Evolutionary conservation across 768 basidiomycete species (phyloP).

Genomic region (Boletus vermiculosoides): DNA sequence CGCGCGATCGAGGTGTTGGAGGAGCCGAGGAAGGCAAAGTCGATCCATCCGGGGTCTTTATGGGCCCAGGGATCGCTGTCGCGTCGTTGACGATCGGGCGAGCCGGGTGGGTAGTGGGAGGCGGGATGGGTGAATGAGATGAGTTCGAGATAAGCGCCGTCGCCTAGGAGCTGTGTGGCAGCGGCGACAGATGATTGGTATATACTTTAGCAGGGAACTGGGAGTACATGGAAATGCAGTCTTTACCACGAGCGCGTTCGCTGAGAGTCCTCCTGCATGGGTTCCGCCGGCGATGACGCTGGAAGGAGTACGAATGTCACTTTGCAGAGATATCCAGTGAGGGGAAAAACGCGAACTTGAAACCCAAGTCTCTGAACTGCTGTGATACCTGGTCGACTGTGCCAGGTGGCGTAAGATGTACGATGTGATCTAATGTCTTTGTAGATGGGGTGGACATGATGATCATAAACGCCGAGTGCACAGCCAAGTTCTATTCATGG

Average conservation of each 20-base stretch:
- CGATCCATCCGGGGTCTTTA: conserved; percentile 63
- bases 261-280: conserved; percentile 61
- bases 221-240: neutral
- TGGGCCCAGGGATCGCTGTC: conserved; percentile 52
- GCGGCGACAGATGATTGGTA: neutral
- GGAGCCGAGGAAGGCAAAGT: conserved; percentile 62
- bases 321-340: neutral
- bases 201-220: neutral
- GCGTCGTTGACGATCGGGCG: conserved; percentile 44
- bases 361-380: conserved; percentile 60
- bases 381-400: conserved; percentile 47
- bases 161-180: conserved; percentile 26
- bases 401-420: conserved; percentile 68
- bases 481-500: neutral
- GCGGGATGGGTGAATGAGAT: conserved; percentile 61
- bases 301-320: neutral
- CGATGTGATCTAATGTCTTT: conserved; percentile 61
- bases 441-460: conserved; percentile 36
- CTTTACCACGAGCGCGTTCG: conserved; percentile 63
- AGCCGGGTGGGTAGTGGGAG: conserved; percentile 51
- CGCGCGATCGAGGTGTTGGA: conserved; percentile 43
- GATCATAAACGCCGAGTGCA: neutral
- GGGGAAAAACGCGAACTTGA: conserved; percentile 46
- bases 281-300: conserved; percentile 69
- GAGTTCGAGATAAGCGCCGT: conserved; percentile 66